Conservation (phyloP, 1,284 basidiomycete species). For the Phellinidium pouzarii region DNA sequence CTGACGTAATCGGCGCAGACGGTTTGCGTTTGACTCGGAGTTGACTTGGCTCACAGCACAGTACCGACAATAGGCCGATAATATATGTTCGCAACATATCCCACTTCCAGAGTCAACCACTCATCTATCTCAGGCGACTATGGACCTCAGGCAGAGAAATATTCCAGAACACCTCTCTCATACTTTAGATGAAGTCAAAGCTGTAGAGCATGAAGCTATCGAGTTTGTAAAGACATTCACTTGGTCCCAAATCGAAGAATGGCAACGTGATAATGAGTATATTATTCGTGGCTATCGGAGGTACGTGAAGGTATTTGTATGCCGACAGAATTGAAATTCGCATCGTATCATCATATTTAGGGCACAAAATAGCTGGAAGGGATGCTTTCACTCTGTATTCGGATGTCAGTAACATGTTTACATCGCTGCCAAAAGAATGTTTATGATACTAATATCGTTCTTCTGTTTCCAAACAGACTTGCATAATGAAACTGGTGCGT, state of each 20-base stretch:
- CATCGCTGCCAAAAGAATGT: constrained; percentile 1
- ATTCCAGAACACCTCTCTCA: constrained; percentile 5
- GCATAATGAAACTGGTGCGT: constrained; percentile 76
- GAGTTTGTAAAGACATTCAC: constrained; percentile 34
- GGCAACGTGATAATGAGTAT: constrained; percentile 73
- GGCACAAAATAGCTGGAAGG: constrained; percentile 55
- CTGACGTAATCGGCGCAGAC: too few species aligned
- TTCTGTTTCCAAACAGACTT: constrained; percentile 43
- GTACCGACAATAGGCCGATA: too few species aligned
- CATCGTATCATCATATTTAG: constrained; percentile 31
- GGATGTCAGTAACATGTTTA: constrained; percentile 48
- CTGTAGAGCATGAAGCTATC: constrained; percentile 11
- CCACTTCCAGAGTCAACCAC: too few species aligned
- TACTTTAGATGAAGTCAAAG: constrained; percentile 15
- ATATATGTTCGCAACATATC: too few species aligned
- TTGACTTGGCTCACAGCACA: too few species aligned
- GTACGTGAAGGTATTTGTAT: constrained; percentile 30
- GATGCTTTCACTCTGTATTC: constrained; percentile 63
- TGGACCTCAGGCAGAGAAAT: constrained; percentile 11
- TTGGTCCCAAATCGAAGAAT: constrained; percentile 61
- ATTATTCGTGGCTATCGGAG: constrained; percentile 69
- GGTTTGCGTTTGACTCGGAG: too few species aligned
- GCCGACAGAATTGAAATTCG: background rate
- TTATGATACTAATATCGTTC: background rate
- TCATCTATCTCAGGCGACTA: background rate